A percentile compares a stretch with the other conserved stretches of the same genome.
phyloP scores from a whole-genome alignment of 306 rosid genomes.

The Dalbergia cochinchinensis region DNA sequence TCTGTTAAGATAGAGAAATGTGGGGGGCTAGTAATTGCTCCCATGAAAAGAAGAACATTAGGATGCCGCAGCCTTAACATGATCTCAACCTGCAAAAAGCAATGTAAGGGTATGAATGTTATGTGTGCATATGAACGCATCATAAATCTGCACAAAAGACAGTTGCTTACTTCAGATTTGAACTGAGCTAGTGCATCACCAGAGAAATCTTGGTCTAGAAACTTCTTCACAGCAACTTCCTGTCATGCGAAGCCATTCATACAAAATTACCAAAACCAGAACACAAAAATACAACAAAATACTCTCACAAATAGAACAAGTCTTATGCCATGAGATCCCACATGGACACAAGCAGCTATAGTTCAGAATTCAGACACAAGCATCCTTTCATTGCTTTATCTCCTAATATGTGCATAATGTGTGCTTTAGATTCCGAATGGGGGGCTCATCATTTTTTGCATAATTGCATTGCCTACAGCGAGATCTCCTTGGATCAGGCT shows the following conservation, averaged over 20 bases:
- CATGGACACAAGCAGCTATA: constrained; percentile 29
- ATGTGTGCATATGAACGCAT: constrained; percentile 26
- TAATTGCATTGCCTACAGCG: too few relatives aligned
- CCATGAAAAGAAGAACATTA: constrained; percentile 99
- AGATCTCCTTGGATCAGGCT: too few relatives aligned
- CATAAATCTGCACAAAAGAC: constrained; percentile 20
- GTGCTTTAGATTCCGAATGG: too few relatives aligned
- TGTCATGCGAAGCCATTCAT: constrained; percentile 52
- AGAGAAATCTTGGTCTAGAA: constrained; percentile 93
- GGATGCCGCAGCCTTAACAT: constrained; percentile 98
- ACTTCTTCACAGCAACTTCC: constrained; percentile 99
- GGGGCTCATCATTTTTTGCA: too few relatives aligned
- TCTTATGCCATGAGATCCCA: constrained; percentile 32
- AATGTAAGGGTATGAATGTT: constrained; percentile 38
- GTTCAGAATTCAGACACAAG: constrained; percentile 8
- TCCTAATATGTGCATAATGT: too few relatives aligned
- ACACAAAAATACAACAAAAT: constrained; percentile 31
- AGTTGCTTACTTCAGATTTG: constrained; percentile 85
- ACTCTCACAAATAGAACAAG: constrained; percentile 29
- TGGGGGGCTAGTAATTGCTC: constrained; percentile 95
- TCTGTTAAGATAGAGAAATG: constrained; percentile 96
- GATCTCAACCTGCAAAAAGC: constrained; percentile 83
- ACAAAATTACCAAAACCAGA: constrained; percentile 35
- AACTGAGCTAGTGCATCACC: constrained; percentile 95
- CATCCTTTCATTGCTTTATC: too few relatives aligned